Evolutionary conservation across 2,329 filamentous ascomycete species (phyloP), one percentile per base, ranked within the genome.

Genomic region (Tolypocladium endophyticum): DNA sequence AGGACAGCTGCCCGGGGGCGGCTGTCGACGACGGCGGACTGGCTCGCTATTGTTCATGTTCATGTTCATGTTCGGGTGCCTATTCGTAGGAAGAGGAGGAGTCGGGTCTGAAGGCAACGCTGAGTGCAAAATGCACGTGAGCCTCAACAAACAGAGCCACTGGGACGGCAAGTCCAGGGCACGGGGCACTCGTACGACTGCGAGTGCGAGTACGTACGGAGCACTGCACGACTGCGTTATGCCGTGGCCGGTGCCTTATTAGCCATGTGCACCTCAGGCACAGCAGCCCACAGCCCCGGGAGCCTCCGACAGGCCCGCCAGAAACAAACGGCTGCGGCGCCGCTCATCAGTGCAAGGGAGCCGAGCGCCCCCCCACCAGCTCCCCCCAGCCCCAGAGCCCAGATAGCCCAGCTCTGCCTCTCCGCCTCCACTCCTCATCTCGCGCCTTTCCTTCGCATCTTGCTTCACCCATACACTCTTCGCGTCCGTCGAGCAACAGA

Each of bases 391-490:
- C n/a, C n/a, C n/a, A n/a, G n/a, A n/a, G n/a, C n/a, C n/a, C n/a
- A n/a, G n/a, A n/a, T n/a, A n/a, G n/a, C n/a, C n/a, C n/a, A 11
- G 7, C 59, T 41, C 57, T 33, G 35, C 56, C 23, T 14, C 43
- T 50, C 55, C 56, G 58, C 57, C 57, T 61, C 59, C 39, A 56
- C 47, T 45, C 58, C 20, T 35, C 30, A n/a, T 20, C 28, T 53
- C 50, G 18, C 50, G 28, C 50, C 47, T 4, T 30, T 30, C 50
- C 33, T 30, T 16, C 47, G 47, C 47, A 52, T 20, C 47, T 52
- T 28, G 25, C 47, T 28, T 52, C 47, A 18, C 47, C 11, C 28
- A 52, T 16, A 6, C 47, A 18, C 25, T 8, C 47, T 33, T 18
- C 20, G 12, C 23, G n/a, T 25, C 43, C 23, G 47, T n/a, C 50